Conservation (phyloP, 2,329 filamentous ascomycete genomes). For the Sordariomycetes sp. region DNA sequence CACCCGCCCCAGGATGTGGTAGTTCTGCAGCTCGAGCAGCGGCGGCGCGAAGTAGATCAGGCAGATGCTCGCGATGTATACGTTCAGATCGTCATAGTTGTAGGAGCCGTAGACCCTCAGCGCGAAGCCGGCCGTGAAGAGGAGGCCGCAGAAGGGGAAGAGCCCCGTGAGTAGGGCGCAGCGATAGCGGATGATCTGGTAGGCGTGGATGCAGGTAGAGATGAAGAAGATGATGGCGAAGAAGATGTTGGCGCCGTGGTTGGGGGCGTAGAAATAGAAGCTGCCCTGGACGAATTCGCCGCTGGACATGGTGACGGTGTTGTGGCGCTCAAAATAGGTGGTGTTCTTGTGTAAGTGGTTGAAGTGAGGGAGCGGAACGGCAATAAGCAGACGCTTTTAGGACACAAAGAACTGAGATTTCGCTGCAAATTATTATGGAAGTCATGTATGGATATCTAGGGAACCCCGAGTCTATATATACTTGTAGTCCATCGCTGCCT, state of each 20-base stretch:
- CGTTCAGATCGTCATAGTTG: slow-evolving; percentile 17
- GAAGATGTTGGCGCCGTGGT: slow-evolving; percentile 35
- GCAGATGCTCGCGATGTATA: slow-evolving; percentile 22
- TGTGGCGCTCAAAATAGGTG: too few relatives aligned
- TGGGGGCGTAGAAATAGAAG: slow-evolving; percentile 34
- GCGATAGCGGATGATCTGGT: slow-evolving; percentile 38
- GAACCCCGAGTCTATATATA: too few relatives aligned
- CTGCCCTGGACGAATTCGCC: slow-evolving; percentile 22
- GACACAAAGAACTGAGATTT: too few relatives aligned
- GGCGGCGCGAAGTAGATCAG: slow-evolving; percentile 30
- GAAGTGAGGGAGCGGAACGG: too few relatives aligned
- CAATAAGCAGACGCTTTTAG: too few relatives aligned
- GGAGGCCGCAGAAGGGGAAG: slow-evolving; percentile 39
- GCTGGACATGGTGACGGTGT: background rate
- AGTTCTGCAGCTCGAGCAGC: slow-evolving; percentile 49
- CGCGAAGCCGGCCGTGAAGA: slow-evolving; percentile 47
- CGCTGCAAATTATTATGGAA: too few relatives aligned
- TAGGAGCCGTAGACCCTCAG: slow-evolving; percentile 22
- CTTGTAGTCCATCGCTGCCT: too few relatives aligned
- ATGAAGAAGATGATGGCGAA: slow-evolving; percentile 28
- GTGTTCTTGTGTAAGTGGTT: too few relatives aligned
- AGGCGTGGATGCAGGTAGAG: slow-evolving; percentile 26
- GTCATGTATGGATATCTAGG: too few relatives aligned
- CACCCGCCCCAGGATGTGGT: slow-evolving; percentile 48
- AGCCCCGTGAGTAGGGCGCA: slow-evolving; percentile 44